Conservation (phyloP, 768 basidiomycete genomes). For the Boletus subparvulus region DNA sequence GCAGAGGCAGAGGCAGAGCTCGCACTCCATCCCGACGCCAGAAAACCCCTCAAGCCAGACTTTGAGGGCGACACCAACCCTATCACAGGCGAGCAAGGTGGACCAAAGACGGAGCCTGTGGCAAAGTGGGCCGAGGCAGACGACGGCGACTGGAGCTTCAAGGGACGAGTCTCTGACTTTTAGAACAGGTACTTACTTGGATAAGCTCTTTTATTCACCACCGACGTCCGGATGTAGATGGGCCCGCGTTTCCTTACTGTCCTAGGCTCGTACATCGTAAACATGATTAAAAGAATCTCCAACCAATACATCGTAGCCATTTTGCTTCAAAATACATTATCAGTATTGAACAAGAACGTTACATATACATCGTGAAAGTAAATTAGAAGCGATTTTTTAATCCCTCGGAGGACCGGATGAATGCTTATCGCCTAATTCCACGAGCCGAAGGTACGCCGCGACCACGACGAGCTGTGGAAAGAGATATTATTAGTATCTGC, state of each 20-base stretch:
- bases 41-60: slow-evolving; percentile 54
- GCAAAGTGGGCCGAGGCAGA: slow-evolving; percentile 49
- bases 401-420: not conserved
- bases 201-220: not conserved
- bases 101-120: slow-evolving; percentile 86
- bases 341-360: slow-evolving; percentile 8
- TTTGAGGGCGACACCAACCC: slow-evolving; percentile 86
- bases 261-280: not conserved
- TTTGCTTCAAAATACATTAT: slow-evolving; percentile 6
- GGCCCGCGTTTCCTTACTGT: not conserved
- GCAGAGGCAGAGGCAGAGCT: slow-evolving; percentile 41
- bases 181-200: slow-evolving; percentile 31
- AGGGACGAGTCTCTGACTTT: slow-evolving; percentile 86
- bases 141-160: slow-evolving; percentile 87
- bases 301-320: not conserved
- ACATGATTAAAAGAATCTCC: too few species aligned
- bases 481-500: slow-evolving; percentile 14
- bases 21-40: slow-evolving; percentile 70
- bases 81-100: slow-evolving; percentile 78
- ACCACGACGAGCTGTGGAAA: slow-evolving; percentile 73
- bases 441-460: slow-evolving; percentile 75
- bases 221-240: too few species aligned
- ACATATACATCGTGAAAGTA: slow-evolving; percentile 17
- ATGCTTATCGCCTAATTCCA: slow-evolving; percentile 74
- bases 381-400: slow-evolving; percentile 10